Base-by-base conservation (phyloP, 2,329 filamentous ascomycete species). In the Cladosporium sp. region DNA sequence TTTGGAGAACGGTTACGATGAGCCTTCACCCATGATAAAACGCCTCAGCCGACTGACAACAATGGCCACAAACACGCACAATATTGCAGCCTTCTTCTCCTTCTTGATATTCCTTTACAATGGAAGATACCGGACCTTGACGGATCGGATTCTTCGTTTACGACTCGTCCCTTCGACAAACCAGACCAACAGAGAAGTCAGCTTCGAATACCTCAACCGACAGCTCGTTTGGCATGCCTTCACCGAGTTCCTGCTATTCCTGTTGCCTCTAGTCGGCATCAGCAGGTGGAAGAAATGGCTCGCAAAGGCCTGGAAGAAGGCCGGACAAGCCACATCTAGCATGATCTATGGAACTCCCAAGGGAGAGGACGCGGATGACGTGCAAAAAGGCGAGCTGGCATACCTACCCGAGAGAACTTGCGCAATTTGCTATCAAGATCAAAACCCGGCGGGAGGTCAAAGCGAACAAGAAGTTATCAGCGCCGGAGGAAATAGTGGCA, bases 191-290 rank as follows among this genome's bases (percentile, higher is more conserved):
- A 80, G 92, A 27, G 90, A 97, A 69, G 91, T 98, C 20, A 95
- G 88, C 1, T 97, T 98, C 65, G 93, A 98, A 70, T 97, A 96
- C 63, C 80, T 97, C 43, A 98, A 98, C 67, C 84, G 93, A 41
- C 93, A 98, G 71, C 82, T 98, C 9, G 93, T 98, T 32, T 98
- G 93, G 93, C 93, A 98, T 70, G 93, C 93, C n/a, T 95, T 98
- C 62, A 98, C 93, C 20, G 93, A 98, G 67, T 98, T 98, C 61
- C 76, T 98, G n/a, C 79, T 98, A 27, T 98, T 97, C 67, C 80
- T 97, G 15, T 77, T 98, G n/a, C 93, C 93, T 0, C 78, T 98
- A n/a, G 87, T 98, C 36, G 93, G 93, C 45, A 92, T 98, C 59
- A 85, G 87, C 62, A 82, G 90, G 57, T 98, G 93, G 93, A 82